These are phyloP conservation scores for Daedaleopsis sinensis DNA, from an alignment of 768 basidiomycete genomes.

Conservation along the genomic window DNA sequence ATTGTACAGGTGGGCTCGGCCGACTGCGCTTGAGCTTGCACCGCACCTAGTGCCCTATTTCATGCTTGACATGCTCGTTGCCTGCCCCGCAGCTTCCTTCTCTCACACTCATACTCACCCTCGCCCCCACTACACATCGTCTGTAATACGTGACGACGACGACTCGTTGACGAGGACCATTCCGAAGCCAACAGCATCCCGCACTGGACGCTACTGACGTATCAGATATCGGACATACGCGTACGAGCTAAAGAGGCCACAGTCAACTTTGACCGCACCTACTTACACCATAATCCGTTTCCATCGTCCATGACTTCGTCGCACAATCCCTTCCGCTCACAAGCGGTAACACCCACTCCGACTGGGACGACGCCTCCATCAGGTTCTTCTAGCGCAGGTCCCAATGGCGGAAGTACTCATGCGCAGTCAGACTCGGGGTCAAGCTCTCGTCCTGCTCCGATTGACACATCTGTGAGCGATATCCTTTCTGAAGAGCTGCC, in stretches of 20 bases:
- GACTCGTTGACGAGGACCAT: no score
- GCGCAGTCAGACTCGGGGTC: not conserved
- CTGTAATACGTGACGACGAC: no score
- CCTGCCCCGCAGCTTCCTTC: not conserved
- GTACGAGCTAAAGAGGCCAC: no score
- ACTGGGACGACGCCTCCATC: constrained; percentile 25
- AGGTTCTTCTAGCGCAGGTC: not conserved
- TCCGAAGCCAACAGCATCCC: not conserved
- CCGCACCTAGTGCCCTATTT: not conserved
- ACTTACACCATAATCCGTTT: not conserved
- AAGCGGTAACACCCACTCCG: constrained; percentile 30
- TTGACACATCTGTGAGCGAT: constrained; percentile 17
- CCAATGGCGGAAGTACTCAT: not conserved
- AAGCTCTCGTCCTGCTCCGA: not conserved
- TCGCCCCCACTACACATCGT: no score
- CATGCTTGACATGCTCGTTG: not conserved
- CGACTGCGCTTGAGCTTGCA: not conserved
- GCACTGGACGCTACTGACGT: not conserved
- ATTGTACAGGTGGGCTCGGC: no score
- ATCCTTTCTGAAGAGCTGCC: constrained; percentile 57
- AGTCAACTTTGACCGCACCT: not conserved
- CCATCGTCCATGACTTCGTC: constrained; percentile 8
- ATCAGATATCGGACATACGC: not conserved
- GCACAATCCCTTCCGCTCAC: constrained; percentile 40
- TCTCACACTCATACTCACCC: not conserved